These are phyloP conservation scores for Mycena galopus DNA, from an alignment of 768 basidiomycete genomes.

Conservation along the genomic window DNA sequence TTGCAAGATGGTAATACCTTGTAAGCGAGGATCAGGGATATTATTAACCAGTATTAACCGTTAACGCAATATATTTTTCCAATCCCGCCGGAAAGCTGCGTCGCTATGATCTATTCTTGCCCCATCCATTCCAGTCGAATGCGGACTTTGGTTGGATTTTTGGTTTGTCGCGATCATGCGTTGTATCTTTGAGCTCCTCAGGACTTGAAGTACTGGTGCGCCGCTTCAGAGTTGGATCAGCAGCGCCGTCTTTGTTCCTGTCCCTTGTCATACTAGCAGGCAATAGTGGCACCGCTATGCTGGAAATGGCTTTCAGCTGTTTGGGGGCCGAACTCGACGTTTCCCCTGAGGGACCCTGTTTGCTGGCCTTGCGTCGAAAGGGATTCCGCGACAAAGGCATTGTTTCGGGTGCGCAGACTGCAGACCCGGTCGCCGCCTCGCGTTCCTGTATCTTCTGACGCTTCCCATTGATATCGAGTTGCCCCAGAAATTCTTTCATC, in stretches of 20 bases:
- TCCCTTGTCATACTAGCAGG: not conserved
- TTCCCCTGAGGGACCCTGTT: not conserved
- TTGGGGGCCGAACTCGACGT: not conserved
- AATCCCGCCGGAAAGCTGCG: too few relatives aligned
- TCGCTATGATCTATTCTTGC: constrained; percentile 30
- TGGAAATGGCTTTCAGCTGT: constrained; percentile 10
- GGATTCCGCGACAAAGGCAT: constrained; percentile 29
- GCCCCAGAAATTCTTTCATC: constrained; percentile 23
- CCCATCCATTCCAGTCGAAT: constrained; percentile 38
- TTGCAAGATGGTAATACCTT: too few relatives aligned
- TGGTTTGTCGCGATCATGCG: constrained; percentile 1
- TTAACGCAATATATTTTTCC: too few relatives aligned
- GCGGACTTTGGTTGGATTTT: constrained; percentile 5
- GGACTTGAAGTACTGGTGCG: too few relatives aligned
- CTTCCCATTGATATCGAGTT: constrained; percentile 25
- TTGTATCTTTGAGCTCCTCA: not conserved
- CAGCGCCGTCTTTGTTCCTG: not conserved
- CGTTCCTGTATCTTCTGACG: constrained; percentile 25
- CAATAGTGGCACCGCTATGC: constrained; percentile 2
- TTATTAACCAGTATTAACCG: too few relatives aligned
- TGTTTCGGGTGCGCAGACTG: constrained; percentile 9
- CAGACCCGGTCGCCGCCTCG: not conserved
- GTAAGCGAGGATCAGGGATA: too few relatives aligned
- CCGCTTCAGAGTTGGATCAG: not conserved
- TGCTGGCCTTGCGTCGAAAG: constrained; percentile 25